Conservation (phyloP, 164 flowering plant genomes). For the Chimonanthus praecox region DNA sequence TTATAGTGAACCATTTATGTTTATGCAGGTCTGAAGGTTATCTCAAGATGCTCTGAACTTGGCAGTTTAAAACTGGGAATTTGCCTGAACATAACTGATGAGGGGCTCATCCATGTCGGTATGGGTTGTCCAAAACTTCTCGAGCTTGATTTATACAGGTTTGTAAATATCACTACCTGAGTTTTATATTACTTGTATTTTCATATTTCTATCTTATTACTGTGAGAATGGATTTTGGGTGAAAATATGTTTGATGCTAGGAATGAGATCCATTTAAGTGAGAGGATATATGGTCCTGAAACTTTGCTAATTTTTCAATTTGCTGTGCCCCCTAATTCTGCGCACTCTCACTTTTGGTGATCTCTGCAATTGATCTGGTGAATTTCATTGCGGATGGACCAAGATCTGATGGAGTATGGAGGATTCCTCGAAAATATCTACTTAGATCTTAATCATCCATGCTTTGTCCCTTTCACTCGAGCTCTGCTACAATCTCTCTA, state of each 20-base stretch:
- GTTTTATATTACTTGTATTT: background rate
- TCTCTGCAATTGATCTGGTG: too few relatives aligned
- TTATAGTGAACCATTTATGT: background rate
- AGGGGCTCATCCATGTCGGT: slow-evolving; percentile 61
- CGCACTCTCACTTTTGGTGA: too few relatives aligned
- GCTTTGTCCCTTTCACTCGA: background rate
- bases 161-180: slow-evolving; percentile 5
- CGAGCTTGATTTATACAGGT: slow-evolving; percentile 97
- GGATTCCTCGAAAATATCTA: too few relatives aligned
- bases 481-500: too few relatives aligned
- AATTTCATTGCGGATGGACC: too few relatives aligned
- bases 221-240: background rate
- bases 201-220: background rate
- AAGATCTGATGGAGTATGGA: too few relatives aligned
- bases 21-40: slow-evolving; percentile 63
- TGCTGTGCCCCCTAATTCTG: too few relatives aligned
- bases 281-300: background rate
- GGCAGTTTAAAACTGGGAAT: slow-evolving; percentile 70
- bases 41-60: slow-evolving; percentile 58
- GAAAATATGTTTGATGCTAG: background rate
- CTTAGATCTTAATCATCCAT: too few relatives aligned
- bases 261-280: background rate
- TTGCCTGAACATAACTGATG: slow-evolving; percentile 67
- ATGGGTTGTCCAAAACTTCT: slow-evolving; percentile 49
- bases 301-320: too few relatives aligned